A percentile compares a stretch with the other conserved stretches of the same genome.
These are phyloP conservation scores for Ramularia collo-cygni DNA, from an alignment of 2,329 filamentous ascomycete species.

Conservation along the genomic window DNA sequence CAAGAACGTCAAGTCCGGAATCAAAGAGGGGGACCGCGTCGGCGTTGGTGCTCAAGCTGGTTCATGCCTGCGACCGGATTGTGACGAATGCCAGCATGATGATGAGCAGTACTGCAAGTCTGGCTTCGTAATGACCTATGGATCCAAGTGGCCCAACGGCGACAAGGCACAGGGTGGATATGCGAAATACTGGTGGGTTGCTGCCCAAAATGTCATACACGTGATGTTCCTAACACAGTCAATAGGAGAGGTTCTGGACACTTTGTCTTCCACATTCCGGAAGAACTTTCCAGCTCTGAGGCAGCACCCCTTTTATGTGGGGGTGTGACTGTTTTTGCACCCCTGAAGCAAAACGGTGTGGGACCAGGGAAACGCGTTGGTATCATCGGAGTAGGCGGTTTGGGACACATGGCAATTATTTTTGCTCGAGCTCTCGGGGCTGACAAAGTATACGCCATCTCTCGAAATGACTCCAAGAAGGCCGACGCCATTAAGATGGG, in stretches of 20 bases:
- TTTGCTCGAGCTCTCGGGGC: conserved; percentile 65
- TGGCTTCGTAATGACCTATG: conserved; percentile 23
- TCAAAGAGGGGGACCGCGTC: conserved; percentile 36
- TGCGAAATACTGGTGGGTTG: conserved; percentile 44
- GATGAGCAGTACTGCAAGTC: conserved; percentile 37
- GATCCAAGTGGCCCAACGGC: conserved; percentile 17
- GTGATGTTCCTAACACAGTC: too few relatives aligned
- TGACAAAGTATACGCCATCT: conserved; percentile 61
- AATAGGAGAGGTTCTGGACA: conserved; percentile 25
- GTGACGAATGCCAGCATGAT: conserved; percentile 47
- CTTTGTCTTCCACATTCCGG: conserved; percentile 53
- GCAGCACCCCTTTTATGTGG: conserved; percentile 69
- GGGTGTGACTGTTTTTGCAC: conserved; percentile 66
- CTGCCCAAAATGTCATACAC: too few relatives aligned
- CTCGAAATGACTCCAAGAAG: conserved; percentile 52
- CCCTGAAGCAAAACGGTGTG: conserved; percentile 58
- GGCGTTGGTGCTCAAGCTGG: conserved; percentile 47
- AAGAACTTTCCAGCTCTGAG: conserved; percentile 38
- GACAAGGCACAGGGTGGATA: conserved; percentile 56
- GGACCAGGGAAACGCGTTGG: conserved; percentile 66
- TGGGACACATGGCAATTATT: conserved; percentile 59
- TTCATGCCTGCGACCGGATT: conserved; percentile 42
- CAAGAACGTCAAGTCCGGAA: conserved; percentile 24
- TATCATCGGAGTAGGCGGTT: conserved; percentile 61
- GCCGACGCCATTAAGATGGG: conserved; percentile 57